These are phyloP conservation scores for Naematelia encephala DNA, from an alignment of 768 basidiomycete genomes.

Conservation along the genomic window DNA sequence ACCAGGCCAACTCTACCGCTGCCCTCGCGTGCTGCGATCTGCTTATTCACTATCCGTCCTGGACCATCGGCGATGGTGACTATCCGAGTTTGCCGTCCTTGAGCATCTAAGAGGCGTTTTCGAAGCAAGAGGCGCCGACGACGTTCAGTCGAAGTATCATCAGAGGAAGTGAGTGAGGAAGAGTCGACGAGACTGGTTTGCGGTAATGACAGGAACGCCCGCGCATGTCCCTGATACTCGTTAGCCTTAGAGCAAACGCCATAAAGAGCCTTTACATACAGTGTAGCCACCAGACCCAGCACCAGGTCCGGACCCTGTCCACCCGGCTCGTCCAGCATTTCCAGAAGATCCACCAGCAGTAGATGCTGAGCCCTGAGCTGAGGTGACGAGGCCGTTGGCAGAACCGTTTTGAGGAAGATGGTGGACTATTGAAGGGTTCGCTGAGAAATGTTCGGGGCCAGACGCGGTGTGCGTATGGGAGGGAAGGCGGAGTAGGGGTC, in stretches of 20 bases:
- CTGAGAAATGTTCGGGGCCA: slow-evolving; percentile 45
- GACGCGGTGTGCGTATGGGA: slow-evolving; percentile 15
- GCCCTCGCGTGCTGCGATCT: slow-evolving; percentile 18
- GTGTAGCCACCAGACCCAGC: slow-evolving; percentile 33
- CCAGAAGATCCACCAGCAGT: slow-evolving; percentile 18
- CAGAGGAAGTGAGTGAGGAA: slow-evolving; percentile 17
- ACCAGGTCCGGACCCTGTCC: slow-evolving; percentile 31
- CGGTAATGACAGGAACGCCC: slow-evolving; percentile 39
- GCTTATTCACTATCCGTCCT: slow-evolving; percentile 15
- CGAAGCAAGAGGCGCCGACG: slow-evolving; percentile 9
- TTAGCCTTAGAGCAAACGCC: neutral
- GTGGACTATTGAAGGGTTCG: slow-evolving; percentile 45
- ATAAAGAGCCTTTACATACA: slow-evolving; percentile 15
- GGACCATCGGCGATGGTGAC: slow-evolving; percentile 10
- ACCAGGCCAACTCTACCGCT: slow-evolving; percentile 12
- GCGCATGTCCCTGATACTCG: slow-evolving; percentile 37
- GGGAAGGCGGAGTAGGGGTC: slow-evolving; percentile 46
- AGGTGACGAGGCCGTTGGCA: slow-evolving; percentile 12
- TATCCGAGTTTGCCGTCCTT: slow-evolving; percentile 13
- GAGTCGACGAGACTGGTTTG: slow-evolving; percentile 33
- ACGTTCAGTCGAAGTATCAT: slow-evolving; percentile 9
- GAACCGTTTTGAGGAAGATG: slow-evolving; percentile 34
- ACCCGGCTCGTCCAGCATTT: slow-evolving; percentile 27
- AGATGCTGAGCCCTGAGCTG: neutral
- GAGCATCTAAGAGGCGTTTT: slow-evolving; percentile 2